A percentile compares a stretch with the other conserved stretches of the same genome.
These are phyloP conservation scores for Podochytrium sp. DNA, from an alignment of 192 early-diverging fungal genomes.

Conservation along the genomic window DNA sequence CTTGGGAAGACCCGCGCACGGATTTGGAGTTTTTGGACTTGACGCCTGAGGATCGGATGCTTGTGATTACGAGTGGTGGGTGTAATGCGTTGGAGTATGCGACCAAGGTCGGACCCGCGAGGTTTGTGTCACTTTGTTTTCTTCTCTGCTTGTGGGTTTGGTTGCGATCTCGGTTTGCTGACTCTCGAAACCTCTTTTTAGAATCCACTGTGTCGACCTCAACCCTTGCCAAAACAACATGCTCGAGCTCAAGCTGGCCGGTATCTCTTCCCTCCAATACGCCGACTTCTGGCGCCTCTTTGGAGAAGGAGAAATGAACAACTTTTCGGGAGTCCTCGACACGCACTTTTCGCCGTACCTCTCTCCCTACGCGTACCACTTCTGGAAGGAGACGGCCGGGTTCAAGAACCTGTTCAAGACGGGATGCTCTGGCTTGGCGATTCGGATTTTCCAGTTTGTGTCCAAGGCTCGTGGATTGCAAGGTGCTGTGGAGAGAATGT, in stretches of 20 bases:
- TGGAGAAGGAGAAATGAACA: constrained; percentile 66
- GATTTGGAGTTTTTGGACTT: constrained; percentile 75
- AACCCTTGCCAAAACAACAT: constrained; percentile 94
- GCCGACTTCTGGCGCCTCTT: constrained; percentile 79
- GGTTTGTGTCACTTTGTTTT: constrained; percentile 27
- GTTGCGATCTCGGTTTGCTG: constrained; percentile 1
- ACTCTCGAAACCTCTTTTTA: constrained; percentile 1
- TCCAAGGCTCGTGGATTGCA: constrained; percentile 60
- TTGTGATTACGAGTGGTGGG: constrained; percentile 83
- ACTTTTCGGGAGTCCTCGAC: constrained; percentile 67
- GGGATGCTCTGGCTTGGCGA: constrained; percentile 80
- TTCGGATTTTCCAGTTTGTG: constrained; percentile 69
- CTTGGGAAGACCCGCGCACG: constrained; percentile 82
- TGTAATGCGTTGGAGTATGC: constrained; percentile 84
- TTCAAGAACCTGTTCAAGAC: constrained; percentile 78
- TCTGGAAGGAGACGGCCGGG: constrained; percentile 72
- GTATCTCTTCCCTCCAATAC: constrained; percentile 62
- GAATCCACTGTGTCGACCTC: constrained; percentile 83
- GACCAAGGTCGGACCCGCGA: constrained; percentile 63
- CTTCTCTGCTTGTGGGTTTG: not conserved
- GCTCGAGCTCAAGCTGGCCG: constrained; percentile 83
- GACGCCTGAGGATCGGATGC: constrained; percentile 66
- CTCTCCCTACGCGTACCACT: constrained; percentile 74
- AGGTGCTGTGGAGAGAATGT: constrained; percentile 59
- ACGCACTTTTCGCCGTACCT: constrained; percentile 72